Base-by-base conservation (phyloP, 2,329 filamentous ascomycete species). In the Scytalidium sp. region DNA sequence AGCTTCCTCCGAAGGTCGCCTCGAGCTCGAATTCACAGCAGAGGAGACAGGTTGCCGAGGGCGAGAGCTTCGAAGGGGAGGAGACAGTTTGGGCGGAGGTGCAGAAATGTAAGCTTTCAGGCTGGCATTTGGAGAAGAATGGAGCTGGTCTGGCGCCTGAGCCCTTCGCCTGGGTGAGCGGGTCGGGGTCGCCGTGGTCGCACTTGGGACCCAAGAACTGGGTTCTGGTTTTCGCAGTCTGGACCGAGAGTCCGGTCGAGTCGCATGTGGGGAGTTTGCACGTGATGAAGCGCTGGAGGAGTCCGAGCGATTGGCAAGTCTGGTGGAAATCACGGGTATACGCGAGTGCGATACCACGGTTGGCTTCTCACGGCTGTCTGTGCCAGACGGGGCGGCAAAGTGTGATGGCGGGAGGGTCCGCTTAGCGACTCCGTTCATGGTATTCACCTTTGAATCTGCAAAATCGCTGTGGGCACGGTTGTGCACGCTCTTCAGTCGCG, bases 21-120 rank as follows among this genome's bases (percentile, higher is more conserved):
- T 81, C 29, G 87, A 87, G 48, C 84, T 82, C 25, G 84, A 75
- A n/a, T 87, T 87, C 2, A 80, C 80, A n/a, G 87, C 87, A 48
- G 82, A 75, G 9, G 88, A 90, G 19, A 95, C 84, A 8, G 88
- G 85, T 62, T 90, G 85, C 46, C 90, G 79, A n/a, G 89, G 88
- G 40, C 89, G 79, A 40, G 90, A 94, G 62, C 88, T 94, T 62
- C 90, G 82, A 44, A 96, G 72, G 9, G 86, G 83, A 3, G 90
- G 90, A 1, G 91, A 95, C 27, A 85, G 78, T 63, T 88, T 90
- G 1, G 88, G 81, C 17, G 78, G 75, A 41, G 88, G 82, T 27
- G 81, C 75, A 50, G 86, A 80, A 56, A 94, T 88, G 64, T 88
- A 89, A 36, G 88, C 88, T 58, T 87, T 84, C 11, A 94, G 75